A percentile compares a stretch with the other conserved stretches of the same genome.
Conservation (phyloP, 2,329 filamentous ascomycete genomes). For the Colletotrichum chrysophilum region DNA sequence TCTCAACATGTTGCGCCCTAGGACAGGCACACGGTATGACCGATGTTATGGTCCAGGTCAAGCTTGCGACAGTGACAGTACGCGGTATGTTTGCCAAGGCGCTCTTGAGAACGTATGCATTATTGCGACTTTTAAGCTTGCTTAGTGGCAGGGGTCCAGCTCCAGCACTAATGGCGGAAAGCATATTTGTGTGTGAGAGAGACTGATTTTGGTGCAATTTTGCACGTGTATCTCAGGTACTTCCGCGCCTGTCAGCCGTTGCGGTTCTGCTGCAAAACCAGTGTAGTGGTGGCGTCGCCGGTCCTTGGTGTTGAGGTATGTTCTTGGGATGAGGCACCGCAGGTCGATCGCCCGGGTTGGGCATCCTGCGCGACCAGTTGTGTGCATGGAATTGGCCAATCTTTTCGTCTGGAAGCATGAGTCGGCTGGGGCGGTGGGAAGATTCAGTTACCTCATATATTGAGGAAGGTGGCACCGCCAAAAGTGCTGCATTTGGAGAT, state of each 20-base stretch:
- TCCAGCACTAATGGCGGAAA: not conserved
- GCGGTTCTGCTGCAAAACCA: not conserved
- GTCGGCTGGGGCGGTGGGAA: not conserved
- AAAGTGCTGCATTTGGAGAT: not conserved
- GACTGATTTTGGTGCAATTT: not conserved
- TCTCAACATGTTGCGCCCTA: not conserved
- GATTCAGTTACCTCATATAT: not conserved
- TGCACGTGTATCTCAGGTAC: not conserved
- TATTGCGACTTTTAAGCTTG: not conserved
- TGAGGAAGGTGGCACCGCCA: not conserved
- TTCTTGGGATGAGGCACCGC: not conserved
- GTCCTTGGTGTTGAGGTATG: not conserved
- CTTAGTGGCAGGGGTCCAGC: not conserved
- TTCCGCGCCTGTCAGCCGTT: not conserved
- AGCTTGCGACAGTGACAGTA: not conserved
- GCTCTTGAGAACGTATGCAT: not conserved
- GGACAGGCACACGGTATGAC: not conserved
- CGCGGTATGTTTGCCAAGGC: not conserved
- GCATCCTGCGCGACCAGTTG: not conserved
- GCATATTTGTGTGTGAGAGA: not conserved
- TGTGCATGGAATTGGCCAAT: not conserved
- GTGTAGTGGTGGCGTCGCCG: not conserved
- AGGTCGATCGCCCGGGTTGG: not conserved
- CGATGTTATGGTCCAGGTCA: not conserved
- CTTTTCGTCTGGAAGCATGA: not conserved